phyloP scores from a whole-genome alignment of 73 alveolate genomes.

The Paraurostyla sp. region DNA sequence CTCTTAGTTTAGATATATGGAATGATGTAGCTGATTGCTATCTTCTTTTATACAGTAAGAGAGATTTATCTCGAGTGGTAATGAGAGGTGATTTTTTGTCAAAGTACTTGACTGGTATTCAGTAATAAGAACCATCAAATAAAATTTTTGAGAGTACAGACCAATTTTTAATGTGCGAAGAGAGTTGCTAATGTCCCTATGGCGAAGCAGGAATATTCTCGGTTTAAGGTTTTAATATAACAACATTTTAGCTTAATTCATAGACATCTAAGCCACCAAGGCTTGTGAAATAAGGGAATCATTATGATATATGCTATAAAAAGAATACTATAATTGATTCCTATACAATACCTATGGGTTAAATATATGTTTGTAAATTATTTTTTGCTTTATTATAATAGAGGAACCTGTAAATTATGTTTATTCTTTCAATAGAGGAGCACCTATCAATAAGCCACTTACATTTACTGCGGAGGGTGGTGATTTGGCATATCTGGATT shows the following conservation, averaged over 20 bases:
- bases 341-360: constrained; percentile 6
- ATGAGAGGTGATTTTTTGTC: constrained; percentile 44
- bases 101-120: neutral
- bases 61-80: neutral
- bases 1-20: constrained; percentile 2
- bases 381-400: neutral
- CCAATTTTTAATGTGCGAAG: neutral
- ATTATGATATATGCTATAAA: constrained; percentile 50
- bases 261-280: neutral
- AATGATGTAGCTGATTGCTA: constrained; percentile 34
- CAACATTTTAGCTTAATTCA: neutral
- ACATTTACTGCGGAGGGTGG: constrained; percentile 1
- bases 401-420: constrained; percentile 22
- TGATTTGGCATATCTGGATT: constrained; percentile 21
- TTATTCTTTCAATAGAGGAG: constrained; percentile 47
- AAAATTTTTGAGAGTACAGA: neutral
- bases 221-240: neutral
- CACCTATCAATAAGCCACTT: neutral
- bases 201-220: neutral
- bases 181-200: neutral
- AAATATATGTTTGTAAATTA: constrained; percentile 39
- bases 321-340: neutral
- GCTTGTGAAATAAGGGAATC: neutral
- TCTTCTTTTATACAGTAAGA: neutral
- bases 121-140: neutral